Base-by-base conservation (phyloP, 768 basidiomycete genomes). In the Pulveroboletus ravenelii region DNA sequence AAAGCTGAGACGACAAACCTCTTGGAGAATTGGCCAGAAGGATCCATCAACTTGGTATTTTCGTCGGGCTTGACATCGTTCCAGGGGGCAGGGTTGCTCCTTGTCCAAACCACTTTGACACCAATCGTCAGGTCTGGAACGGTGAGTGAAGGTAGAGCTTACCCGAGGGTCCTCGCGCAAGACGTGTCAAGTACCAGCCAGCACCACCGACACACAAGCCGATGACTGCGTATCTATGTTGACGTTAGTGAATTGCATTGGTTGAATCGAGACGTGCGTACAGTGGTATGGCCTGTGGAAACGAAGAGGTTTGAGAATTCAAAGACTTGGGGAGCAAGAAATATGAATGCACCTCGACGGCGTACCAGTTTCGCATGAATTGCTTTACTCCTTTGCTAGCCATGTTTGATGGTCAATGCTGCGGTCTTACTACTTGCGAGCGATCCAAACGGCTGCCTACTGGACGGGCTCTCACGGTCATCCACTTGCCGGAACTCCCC, bases 51-150 rank as follows among this genome's bases (percentile, higher is more conserved):
- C 71, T 92, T 92, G 47, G 78, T 87, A 56, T 80, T 80, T 69
- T 93, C 82, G 62, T 85, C 76, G 35, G 77, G 82, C 65, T 87
- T 77, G 64, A 93, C 78, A 50, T 80, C 77, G 70, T 89, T 89
- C 88, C 89, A 93, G n/a, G 92, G 92, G 18, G 83, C 84, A 32
- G 90, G 90, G 76, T 94, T 93, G 66, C 62, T 66, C 67, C 72
- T 78, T 59, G 81, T 77, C 82, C 82, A 84, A 50, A 82, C 66
- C 48, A 82, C 80, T 81, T 50, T 37, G 18, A 31, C 12, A 17
- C 36, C 36, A 2, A 27, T 5, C 31, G 46, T 61, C 39, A 53
- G 51, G 32, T n/a, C 17, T 14, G 13, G 41, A 20, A 41, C 12
- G 4, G 29, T 2, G 15, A 12, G 30, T 15, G 5, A 1, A 8